phyloP scores from a whole-genome alignment of 345 rosid species.

The Pugionium dolabratum region DNA sequence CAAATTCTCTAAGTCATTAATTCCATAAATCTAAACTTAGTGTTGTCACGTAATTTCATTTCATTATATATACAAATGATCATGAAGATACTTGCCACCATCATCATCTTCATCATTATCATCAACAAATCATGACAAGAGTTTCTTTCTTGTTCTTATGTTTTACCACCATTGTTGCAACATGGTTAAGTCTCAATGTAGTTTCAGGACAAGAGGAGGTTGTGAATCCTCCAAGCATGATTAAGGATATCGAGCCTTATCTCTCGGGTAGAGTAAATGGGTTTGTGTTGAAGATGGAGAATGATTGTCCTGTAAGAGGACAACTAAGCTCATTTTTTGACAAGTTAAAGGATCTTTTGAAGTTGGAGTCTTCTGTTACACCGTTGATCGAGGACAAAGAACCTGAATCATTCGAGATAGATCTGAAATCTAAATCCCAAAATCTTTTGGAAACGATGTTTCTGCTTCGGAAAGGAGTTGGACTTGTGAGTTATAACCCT shows the following conservation, averaged over 20 bases:
- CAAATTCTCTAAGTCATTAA: constrained; percentile 36
- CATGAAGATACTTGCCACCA: constrained; percentile 16
- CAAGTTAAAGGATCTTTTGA: constrained; percentile 31
- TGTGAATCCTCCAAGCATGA: constrained; percentile 19
- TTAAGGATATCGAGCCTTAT: constrained; percentile 33
- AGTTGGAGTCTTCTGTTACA: constrained; percentile 34
- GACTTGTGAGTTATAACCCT: constrained; percentile 29
- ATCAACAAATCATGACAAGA: constrained; percentile 22
- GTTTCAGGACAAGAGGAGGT: constrained; percentile 25
- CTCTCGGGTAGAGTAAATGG: constrained; percentile 32
- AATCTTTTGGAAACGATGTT: constrained; percentile 29
- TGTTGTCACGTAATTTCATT: background rate
- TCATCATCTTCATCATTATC: constrained; percentile 15
- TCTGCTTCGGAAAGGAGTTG: constrained; percentile 32
- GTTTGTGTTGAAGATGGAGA: constrained; percentile 31
- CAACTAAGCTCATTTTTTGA: constrained; percentile 30
- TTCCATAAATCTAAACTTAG: constrained; percentile 37
- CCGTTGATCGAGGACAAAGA: constrained; percentile 21
- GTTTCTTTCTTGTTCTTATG: constrained; percentile 28
- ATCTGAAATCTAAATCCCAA: constrained; percentile 28
- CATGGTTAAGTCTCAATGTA: constrained; percentile 24
- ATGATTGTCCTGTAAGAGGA: constrained; percentile 29
- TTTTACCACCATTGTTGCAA: constrained; percentile 30
- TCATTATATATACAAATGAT: constrained; percentile 20
- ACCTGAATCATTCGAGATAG: constrained; percentile 14